A percentile compares a stretch with the other conserved stretches of the same genome.
These are phyloP conservation scores for Pseudonectria buxi DNA, from an alignment of 2,329 filamentous ascomycete species.

Conservation along the genomic window DNA sequence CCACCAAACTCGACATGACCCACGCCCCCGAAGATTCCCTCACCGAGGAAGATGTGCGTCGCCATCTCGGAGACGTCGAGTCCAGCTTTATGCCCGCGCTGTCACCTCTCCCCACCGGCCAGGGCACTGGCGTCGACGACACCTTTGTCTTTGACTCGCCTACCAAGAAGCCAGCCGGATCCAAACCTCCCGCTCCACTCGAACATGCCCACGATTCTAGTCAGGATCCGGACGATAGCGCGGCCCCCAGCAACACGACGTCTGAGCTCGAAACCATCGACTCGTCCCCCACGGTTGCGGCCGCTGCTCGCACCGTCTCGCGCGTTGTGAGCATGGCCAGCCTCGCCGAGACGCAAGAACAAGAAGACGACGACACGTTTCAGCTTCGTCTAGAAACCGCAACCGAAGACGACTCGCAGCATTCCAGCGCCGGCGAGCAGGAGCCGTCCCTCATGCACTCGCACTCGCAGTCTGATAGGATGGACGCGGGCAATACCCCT, in stretches of 20 bases:
- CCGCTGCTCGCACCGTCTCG: conserved; percentile 46
- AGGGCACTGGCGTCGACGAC: conserved; percentile 40
- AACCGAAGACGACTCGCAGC: conserved; percentile 24
- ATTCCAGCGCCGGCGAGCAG: conserved; percentile 23
- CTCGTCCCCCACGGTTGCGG: conserved; percentile 51
- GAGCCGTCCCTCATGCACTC: conserved; percentile 26
- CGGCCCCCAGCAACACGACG: conserved; percentile 36
- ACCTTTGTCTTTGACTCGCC: conserved; percentile 52
- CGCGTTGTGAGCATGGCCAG: conserved; percentile 43
- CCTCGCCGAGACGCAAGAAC: conserved; percentile 15
- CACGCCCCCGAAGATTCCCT: conserved; percentile 38
- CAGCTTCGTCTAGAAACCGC: conserved; percentile 12
- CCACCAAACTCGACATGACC: conserved; percentile 28
- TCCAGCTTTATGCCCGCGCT: conserved; percentile 56
- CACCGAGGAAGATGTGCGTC: conserved; percentile 46
- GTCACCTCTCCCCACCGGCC: conserved; percentile 47
- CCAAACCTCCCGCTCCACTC: conserved; percentile 8
- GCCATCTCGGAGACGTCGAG: conserved; percentile 57
- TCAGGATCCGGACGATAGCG: conserved; percentile 19
- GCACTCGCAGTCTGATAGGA: conserved; percentile 23
- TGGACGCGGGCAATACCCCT: conserved; percentile 41
- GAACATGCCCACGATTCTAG: conserved; percentile 11
- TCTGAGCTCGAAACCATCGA: conserved; percentile 47
- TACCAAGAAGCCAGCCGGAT: conserved; percentile 27
- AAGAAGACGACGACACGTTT: conserved; percentile 16